phyloP scores from a whole-genome alignment of 371 early-diverging fungal genomes.

The Rhizopus sp. region DNA sequence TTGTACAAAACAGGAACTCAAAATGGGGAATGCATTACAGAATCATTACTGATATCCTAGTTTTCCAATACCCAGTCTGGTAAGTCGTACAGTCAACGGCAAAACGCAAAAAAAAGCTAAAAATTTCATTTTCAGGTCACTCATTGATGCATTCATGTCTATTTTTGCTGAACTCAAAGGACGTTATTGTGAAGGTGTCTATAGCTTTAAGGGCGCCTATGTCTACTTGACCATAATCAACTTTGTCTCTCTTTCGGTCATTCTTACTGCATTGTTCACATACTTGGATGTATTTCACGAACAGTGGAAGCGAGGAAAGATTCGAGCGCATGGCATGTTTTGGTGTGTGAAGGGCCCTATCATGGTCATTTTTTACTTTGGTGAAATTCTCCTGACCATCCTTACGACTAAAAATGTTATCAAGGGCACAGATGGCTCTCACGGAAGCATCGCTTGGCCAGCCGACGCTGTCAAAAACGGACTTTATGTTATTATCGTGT shows the following conservation, averaged over 20 bases:
- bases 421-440: conserved; percentile 36
- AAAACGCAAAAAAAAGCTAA: background rate
- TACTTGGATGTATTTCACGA: conserved; percentile 45
- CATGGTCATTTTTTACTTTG: conserved; percentile 51
- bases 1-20: conserved; percentile 31
- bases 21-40: conserved; percentile 53
- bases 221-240: conserved; percentile 50
- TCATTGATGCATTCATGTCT: conserved; percentile 46
- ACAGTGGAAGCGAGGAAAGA: conserved; percentile 40
- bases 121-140: conserved; percentile 27
- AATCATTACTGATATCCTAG: conserved; percentile 41
- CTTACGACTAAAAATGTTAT: conserved; percentile 37
- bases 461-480: conserved; percentile 49
- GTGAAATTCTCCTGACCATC: conserved; percentile 39
- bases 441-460: conserved; percentile 42
- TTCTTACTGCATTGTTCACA: conserved; percentile 43
- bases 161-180: conserved; percentile 44
- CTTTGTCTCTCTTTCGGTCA: conserved; percentile 41
- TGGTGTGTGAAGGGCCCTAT: conserved; percentile 59
- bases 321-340: conserved; percentile 51
- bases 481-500: conserved; percentile 40
- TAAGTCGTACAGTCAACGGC: conserved; percentile 9
- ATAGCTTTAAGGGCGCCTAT: conserved; percentile 44
- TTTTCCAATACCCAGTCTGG: conserved; percentile 53
- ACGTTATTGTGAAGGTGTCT: conserved; percentile 39